Conservation (phyloP, 352 stramenopile genomes). For the Pythium biforme region DNA sequence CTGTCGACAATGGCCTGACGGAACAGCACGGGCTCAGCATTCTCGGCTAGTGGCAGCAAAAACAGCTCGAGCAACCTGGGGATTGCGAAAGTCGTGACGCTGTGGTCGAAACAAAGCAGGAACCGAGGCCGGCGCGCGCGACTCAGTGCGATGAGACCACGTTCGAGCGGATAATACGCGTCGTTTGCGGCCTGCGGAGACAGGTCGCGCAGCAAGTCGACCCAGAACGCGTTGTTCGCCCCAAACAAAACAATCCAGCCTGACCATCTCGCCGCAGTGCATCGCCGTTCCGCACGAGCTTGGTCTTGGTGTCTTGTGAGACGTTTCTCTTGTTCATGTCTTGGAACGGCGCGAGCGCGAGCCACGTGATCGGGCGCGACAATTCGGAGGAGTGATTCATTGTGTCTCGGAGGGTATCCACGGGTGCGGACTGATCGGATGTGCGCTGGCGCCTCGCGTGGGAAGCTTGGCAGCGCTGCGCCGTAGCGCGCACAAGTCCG, state of each 20-base stretch:
- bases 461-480: no score
- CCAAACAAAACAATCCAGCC: neutral
- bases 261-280: constrained; percentile 3
- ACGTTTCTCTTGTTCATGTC: neutral
- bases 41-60: neutral
- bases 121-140: neutral
- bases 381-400: no score
- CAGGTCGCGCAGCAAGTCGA: neutral
- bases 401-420: no score
- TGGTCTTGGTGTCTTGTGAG: neutral
- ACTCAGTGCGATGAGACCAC: neutral
- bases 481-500: no score
- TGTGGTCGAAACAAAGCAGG: constrained; percentile 1
- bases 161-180: neutral
- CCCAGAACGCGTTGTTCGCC: neutral
- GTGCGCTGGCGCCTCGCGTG: no score
- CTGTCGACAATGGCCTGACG: neutral
- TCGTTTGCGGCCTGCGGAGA: neutral
- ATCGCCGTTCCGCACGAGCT: neutral
- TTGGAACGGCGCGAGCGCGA: constrained; percentile 3
- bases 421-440: no score
- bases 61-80: neutral
- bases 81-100: neutral
- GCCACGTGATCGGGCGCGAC: neutral
- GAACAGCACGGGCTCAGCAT: neutral